A percentile compares a stretch with the other conserved stretches of the same genome.
Conservation (phyloP, 805 yeast genomes). For the Candida namnaoensis region DNA sequence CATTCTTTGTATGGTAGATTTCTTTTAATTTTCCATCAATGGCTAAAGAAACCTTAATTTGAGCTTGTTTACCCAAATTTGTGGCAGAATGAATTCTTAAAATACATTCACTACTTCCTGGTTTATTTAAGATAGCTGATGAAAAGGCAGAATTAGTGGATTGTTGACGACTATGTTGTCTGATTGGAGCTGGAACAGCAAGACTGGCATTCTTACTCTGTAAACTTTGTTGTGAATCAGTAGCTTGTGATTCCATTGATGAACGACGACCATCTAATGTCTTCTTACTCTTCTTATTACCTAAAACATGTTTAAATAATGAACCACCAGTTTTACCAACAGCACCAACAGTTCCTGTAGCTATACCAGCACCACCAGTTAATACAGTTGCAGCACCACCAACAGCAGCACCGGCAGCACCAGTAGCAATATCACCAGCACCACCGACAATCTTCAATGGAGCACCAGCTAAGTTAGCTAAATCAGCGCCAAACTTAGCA, state of each 20-base stretch:
- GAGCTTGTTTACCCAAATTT: constrained; percentile 32
- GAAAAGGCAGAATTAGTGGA: constrained; percentile 12
- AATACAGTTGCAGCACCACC: constrained; percentile 21
- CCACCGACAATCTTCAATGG: constrained; percentile 39
- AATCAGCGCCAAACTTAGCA: constrained; percentile 31
- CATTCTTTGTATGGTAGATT: constrained; percentile 54
- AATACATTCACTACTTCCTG: constrained; percentile 32
- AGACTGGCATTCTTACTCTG: background rate
- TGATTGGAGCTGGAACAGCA: background rate
- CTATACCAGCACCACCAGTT: constrained; percentile 27
- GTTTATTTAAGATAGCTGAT: constrained; percentile 6
- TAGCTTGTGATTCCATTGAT: constrained; percentile 9
- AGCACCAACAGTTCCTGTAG: constrained; percentile 32
- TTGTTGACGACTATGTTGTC: background rate
- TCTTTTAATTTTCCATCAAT: constrained; percentile 39
- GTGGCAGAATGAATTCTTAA: constrained; percentile 40
- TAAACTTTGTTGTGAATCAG: constrained; percentile 19
- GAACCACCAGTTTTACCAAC: constrained; percentile 37
- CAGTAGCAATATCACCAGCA: constrained; percentile 31
- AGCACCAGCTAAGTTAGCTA: constrained; percentile 31
- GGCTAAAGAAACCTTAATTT: constrained; percentile 46
- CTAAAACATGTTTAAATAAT: constrained; percentile 23
- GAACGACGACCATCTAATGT: constrained; percentile 7
- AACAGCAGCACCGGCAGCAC: constrained; percentile 31
- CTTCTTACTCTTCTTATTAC: constrained; percentile 18